Percentiles rank a stretch among this genome's conserved stretches.
These are phyloP conservation scores for Diaporthe destruens DNA, from an alignment of 2,329 filamentous ascomycete genomes.

Conservation along the genomic window DNA sequence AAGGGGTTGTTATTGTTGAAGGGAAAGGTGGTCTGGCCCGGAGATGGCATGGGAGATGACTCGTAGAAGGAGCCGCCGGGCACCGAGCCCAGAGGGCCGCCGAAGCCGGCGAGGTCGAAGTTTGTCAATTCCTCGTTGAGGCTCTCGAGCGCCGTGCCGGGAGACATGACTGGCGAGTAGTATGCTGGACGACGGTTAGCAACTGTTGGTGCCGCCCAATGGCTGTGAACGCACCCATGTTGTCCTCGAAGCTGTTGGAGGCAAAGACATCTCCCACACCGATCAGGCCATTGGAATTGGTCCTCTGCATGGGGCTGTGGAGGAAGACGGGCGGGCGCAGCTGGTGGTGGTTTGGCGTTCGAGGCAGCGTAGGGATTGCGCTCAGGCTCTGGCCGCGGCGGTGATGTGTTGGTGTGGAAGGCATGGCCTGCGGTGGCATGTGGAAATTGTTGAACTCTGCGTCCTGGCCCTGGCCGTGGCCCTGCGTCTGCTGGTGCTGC, in stretches of 20 bases:
- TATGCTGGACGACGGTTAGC: constrained; percentile 35
- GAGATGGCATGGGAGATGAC: constrained; percentile 40
- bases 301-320: constrained; percentile 39
- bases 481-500: background rate
- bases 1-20: constrained; percentile 42
- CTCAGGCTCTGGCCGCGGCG: constrained; percentile 41
- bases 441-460: constrained; percentile 41
- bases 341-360: constrained; percentile 38
- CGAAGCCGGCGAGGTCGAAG: constrained; percentile 41
- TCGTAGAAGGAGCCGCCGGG: constrained; percentile 38
- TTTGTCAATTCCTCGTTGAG: constrained; percentile 42
- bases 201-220: background rate
- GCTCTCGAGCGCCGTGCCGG: constrained; percentile 38
- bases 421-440: constrained; percentile 37
- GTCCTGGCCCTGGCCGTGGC: constrained; percentile 19
- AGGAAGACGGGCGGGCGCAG: constrained; percentile 41
- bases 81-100: constrained; percentile 35
- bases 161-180: constrained; percentile 40
- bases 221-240: constrained; percentile 39
- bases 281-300: constrained; percentile 38
- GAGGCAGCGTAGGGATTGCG: constrained; percentile 35
- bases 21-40: constrained; percentile 35
- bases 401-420: constrained; percentile 41
- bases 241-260: constrained; percentile 36
- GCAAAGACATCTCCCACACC: constrained; percentile 41